Percentiles rank a stretch among this genome's conserved stretches.
Conservation (phyloP, 495 filamentous ascomycete genomes). For the Aspergillus saccharolyticus region DNA sequence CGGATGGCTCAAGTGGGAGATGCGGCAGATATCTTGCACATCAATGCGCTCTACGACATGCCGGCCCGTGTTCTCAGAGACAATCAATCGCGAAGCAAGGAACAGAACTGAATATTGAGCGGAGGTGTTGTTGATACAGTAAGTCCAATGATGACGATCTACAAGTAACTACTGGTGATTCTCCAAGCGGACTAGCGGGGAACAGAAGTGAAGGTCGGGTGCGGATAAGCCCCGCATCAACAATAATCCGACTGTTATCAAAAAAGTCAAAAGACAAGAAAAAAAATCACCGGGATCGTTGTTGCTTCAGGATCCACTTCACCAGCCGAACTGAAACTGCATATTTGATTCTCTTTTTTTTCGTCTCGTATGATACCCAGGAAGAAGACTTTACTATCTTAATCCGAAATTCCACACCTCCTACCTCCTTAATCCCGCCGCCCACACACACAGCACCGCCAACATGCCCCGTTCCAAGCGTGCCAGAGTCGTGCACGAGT, state of each 20-base stretch:
- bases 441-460: constrained; percentile 13
- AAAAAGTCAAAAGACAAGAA: constrained; percentile 31
- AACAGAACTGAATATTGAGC: neutral
- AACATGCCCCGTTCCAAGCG: constrained; percentile 97
- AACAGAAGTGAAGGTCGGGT: too few relatives aligned
- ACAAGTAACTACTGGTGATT: constrained; percentile 24
- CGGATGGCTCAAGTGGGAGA: neutral
- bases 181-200: constrained; percentile 28
- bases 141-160: constrained; percentile 4
- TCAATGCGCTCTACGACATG: neutral
- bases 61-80: neutral
- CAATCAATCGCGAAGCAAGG: neutral
- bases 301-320: constrained; percentile 12
- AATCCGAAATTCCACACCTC: neutral
- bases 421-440: neutral
- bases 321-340: constrained; percentile 9
- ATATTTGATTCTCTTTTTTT: constrained; percentile 10
- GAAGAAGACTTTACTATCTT: neutral
- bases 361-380: neutral
- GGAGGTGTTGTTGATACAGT: too few relatives aligned
- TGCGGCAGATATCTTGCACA: neutral
- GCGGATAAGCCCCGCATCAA: constrained; percentile 39
- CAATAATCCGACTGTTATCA: constrained; percentile 41
- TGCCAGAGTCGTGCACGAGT: constrained; percentile 78
- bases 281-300: constrained; percentile 19